Evolutionary conservation across 2,329 filamentous ascomycete species (phyloP).

Genomic region (Talaromyces pinophilus): DNA sequence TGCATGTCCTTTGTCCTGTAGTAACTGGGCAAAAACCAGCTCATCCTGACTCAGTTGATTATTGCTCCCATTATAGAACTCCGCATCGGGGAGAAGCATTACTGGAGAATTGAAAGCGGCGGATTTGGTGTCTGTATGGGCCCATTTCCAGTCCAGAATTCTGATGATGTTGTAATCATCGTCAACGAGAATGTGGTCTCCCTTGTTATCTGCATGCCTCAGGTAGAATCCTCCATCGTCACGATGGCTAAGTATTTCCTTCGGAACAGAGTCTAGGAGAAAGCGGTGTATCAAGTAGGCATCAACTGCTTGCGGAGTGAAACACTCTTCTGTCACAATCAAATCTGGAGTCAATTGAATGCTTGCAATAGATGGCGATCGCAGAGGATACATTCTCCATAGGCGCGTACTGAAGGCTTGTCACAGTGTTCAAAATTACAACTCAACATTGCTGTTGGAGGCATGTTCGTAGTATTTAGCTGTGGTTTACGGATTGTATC

Average conservation of each 20-base stretch:
- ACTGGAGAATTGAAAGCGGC: slow-evolving; percentile 49
- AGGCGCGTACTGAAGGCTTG: slow-evolving; percentile 38
- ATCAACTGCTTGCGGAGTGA: slow-evolving; percentile 36
- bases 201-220: slow-evolving; percentile 54
- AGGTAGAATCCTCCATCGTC: slow-evolving; percentile 45
- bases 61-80: slow-evolving; percentile 42
- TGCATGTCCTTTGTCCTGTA: slow-evolving; percentile 38
- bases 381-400: slow-evolving; percentile 45
- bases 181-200: slow-evolving; percentile 52
- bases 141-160: slow-evolving; percentile 54
- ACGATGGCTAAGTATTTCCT: slow-evolving; percentile 22
- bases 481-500: background rate
- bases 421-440: slow-evolving; percentile 39
- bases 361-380: slow-evolving; percentile 25
- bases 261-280: slow-evolving; percentile 40
- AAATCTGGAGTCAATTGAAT: slow-evolving; percentile 38
- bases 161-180: slow-evolving; percentile 51
- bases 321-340: slow-evolving; percentile 38
- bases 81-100: slow-evolving; percentile 42
- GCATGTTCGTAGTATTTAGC: background rate
- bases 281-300: slow-evolving; percentile 48
- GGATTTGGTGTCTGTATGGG: slow-evolving; percentile 36
- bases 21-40: slow-evolving; percentile 36
- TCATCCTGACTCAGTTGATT: slow-evolving; percentile 45
- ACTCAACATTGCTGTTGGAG: slow-evolving; percentile 32